Evolutionary conservation across 2,329 filamentous ascomycete genomes (phyloP).

Genomic region (Diaporthe nobilis): DNA sequence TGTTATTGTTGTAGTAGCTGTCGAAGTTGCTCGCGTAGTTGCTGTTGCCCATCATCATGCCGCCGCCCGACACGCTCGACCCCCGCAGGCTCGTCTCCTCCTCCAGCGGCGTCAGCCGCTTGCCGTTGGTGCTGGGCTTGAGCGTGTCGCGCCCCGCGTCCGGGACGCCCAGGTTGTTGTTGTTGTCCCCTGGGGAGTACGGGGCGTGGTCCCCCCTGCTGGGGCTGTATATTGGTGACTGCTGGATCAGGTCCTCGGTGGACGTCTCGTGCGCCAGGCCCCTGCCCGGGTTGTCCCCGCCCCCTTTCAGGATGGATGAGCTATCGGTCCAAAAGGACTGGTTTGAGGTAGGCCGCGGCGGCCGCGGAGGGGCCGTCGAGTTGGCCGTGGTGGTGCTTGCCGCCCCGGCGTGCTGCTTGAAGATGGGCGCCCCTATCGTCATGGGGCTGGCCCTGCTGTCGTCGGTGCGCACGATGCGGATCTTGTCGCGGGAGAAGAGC

Average conservation of each 20-base stretch:
- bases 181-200: neutral
- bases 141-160: slow-evolving; percentile 7
- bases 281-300: neutral
- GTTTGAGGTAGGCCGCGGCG: slow-evolving; percentile 11
- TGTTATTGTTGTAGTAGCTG: slow-evolving; percentile 3
- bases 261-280: slow-evolving; percentile 12
- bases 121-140: slow-evolving; percentile 30
- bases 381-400: neutral
- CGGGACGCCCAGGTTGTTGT: neutral
- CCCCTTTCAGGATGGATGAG: slow-evolving; percentile 9
- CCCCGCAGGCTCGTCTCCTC: slow-evolving; percentile 26
- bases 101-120: slow-evolving; percentile 25
- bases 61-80: slow-evolving; percentile 1
- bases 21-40: slow-evolving; percentile 5
- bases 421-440: slow-evolving; percentile 15
- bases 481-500: slow-evolving; percentile 22
- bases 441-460: slow-evolving; percentile 17
- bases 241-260: slow-evolving; percentile 22
- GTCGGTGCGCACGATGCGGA: slow-evolving; percentile 13
- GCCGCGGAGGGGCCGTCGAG: slow-evolving; percentile 6
- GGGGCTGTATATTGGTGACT: slow-evolving; percentile 10
- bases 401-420: slow-evolving; percentile 2
- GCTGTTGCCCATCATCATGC: slow-evolving; percentile 4
- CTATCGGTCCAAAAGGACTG: slow-evolving; percentile 29
- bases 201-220: neutral